Base-by-base conservation (phyloP, 1,284 basidiomycete genomes). In the Inonotus hispidus region DNA sequence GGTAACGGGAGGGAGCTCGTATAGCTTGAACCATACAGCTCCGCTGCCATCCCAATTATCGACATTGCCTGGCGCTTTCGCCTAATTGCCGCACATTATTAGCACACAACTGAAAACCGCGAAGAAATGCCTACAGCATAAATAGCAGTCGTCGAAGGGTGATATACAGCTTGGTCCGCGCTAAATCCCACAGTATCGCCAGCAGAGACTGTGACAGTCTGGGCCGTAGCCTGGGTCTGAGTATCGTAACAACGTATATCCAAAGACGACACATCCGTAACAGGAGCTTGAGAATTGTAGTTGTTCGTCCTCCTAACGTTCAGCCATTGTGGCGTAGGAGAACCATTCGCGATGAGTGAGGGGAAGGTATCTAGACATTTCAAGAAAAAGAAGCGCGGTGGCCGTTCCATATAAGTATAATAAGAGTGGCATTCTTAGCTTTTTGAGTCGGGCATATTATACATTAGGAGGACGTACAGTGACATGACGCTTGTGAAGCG, bases 241-340 rank as follows among this genome's bases (percentile, higher is more conserved):
- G 71, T 69, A 60, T 71, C 73, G 68, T 78, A 77, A 71, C 77
- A 79, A 19, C 76, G 69, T 66, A 78, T 71, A 63, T 77, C 75
- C 27, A 68, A 59, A 58, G 70, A 72, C 29, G 66, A 73, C 27
- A 76, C 73, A 62, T 76, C 73, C 25, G 70, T 72, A 38, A 71
- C 69, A 1, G 78, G 78, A 43, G 68, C 67, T n/a, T 73, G 74
- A 37, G 67, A 69, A 62, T 78, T 71, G 67, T 69, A 77, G 69
- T 80, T 79, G 66, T 78, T 78, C 16, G 77, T 79, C 66, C 71
- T 61, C 38, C 78, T 71, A 59, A 79, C 74, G 63, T 79, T 73
- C 10, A 67, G 64, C 77, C 77, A 80, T 29, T 66, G 68, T 5
- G 74, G 61, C 2, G 75, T 77, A 6, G 67, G 69, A 6, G 62